These are phyloP conservation scores for Aphanomyces astaci DNA, from an alignment of 352 stramenopile species.

Conservation along the genomic window DNA sequence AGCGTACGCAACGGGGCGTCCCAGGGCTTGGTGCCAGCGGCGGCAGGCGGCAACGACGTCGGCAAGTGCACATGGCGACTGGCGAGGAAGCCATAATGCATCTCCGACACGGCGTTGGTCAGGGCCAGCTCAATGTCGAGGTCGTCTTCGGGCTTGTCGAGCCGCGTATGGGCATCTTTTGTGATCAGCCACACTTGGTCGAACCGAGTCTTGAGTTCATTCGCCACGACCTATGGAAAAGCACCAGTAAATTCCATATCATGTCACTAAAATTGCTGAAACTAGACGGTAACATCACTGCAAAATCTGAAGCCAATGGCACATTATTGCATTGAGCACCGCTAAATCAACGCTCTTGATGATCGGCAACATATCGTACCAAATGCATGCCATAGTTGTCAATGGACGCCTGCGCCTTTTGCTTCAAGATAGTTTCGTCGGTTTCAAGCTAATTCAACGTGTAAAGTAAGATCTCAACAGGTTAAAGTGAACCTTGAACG, in stretches of 20 bases:
- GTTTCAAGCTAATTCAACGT: constrained; percentile 85
- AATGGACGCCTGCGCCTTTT: constrained; percentile 90
- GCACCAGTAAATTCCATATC: too few species aligned
- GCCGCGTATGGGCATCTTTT: constrained; percentile 38
- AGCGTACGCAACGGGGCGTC: constrained; percentile 34
- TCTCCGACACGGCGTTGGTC: constrained; percentile 49
- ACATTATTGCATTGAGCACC: too few species aligned
- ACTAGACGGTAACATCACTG: too few species aligned
- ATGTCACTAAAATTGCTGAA: too few species aligned
- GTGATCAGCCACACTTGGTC: constrained; percentile 81
- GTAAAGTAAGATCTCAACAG: not conserved
- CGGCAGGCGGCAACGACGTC: constrained; percentile 36
- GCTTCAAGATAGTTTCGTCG: constrained; percentile 87
- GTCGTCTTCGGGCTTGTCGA: constrained; percentile 48
- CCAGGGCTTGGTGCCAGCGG: constrained; percentile 34
- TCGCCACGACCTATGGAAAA: constrained; percentile 90
- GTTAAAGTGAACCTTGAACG: constrained; percentile 82
- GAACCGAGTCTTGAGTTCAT: constrained; percentile 93
- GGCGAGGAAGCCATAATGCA: constrained; percentile 70
- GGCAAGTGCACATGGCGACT: constrained; percentile 46
- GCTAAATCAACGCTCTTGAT: too few species aligned
- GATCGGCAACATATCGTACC: constrained; percentile 25
- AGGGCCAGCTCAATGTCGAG: constrained; percentile 57
- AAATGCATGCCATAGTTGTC: constrained; percentile 94
- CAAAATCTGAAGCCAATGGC: too few species aligned